A percentile compares a stretch with the other conserved stretches of the same genome.
Evolutionary conservation across 1,284 basidiomycete genomes (phyloP).

Genomic region (Rhodotorula sp.): DNA sequence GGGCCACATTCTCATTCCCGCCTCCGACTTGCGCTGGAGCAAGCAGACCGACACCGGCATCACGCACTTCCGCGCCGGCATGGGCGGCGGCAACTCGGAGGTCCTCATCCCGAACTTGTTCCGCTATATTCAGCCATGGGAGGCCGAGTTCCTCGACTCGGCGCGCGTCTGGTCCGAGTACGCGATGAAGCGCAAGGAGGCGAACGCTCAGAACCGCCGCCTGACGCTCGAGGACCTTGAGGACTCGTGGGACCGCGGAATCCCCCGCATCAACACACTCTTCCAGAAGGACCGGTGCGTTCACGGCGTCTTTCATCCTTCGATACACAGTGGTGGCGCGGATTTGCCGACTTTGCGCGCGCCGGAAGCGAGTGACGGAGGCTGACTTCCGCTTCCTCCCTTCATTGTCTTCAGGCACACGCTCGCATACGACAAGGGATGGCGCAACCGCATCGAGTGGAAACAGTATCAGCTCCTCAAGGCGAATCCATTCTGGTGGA

Average conservation of each 20-base stretch:
- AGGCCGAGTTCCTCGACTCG: constrained; percentile 96
- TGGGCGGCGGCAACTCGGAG: constrained; percentile 42
- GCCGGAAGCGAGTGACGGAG: too few species aligned
- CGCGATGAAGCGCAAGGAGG: constrained; percentile 98
- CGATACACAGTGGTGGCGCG: too few species aligned
- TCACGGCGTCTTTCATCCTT: constrained; percentile 47
- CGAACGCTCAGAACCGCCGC: constrained; percentile 93
- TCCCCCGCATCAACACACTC: constrained; percentile 93
- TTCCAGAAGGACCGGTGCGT: constrained; percentile 81
- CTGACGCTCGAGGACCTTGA: constrained; percentile 47
- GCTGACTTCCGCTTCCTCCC: not conserved
- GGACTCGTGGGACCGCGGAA: constrained; percentile 72
- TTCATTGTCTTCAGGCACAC: constrained; percentile 31
- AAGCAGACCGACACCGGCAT: constrained; percentile 92
- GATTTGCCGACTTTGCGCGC: too few species aligned
- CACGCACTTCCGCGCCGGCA: constrained; percentile 51
- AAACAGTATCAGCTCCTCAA: constrained; percentile 95
- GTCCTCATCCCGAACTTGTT: constrained; percentile 90
- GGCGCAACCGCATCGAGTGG: constrained; percentile 75
- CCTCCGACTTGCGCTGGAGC: constrained; percentile 94
- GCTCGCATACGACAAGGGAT: constrained; percentile 86
- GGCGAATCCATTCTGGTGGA: constrained; percentile 89
- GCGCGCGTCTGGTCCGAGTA: constrained; percentile 99
- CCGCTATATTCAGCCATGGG: constrained; percentile 98
- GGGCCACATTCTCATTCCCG: constrained; percentile 97